Conservation (phyloP, 129 eudicot species). For the Oenanthe sinensis region DNA sequence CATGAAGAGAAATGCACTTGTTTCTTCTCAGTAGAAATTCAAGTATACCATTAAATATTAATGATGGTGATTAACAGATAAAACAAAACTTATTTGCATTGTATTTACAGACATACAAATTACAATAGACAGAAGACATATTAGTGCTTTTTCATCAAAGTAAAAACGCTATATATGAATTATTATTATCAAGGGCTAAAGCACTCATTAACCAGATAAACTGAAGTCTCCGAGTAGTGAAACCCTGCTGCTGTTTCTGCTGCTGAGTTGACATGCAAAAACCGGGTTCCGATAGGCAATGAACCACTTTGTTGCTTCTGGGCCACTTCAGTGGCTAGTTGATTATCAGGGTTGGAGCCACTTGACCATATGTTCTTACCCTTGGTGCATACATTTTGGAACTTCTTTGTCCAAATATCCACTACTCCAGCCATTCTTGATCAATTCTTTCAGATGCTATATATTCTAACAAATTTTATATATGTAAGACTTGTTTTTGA, state of each 20-base stretch:
- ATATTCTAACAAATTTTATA: no score
- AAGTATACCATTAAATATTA: no score
- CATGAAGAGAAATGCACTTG: no score
- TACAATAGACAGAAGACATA: neutral
- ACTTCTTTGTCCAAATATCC: neutral
- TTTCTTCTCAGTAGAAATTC: no score
- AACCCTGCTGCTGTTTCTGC: neutral
- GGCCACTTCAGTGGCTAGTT: neutral
- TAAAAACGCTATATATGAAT: no score
- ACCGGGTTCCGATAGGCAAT: neutral
- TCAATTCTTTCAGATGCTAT: neutral
- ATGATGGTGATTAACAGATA: no score
- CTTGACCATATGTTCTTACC: neutral
- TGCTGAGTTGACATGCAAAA: neutral
- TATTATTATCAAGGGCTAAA: neutral
- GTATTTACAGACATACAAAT: no score
- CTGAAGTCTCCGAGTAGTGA: neutral
- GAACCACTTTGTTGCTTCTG: neutral
- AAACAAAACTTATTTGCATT: no score
- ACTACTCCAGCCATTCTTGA: slow-evolving; percentile 1
- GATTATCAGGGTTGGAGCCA: neutral
- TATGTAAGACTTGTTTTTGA: neutral
- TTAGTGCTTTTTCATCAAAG: no score
- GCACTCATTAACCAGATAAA: neutral
- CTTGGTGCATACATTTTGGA: neutral